Evolutionary conservation across 345 rosid genomes (phyloP).

Genomic region (Murraya paniculata): DNA sequence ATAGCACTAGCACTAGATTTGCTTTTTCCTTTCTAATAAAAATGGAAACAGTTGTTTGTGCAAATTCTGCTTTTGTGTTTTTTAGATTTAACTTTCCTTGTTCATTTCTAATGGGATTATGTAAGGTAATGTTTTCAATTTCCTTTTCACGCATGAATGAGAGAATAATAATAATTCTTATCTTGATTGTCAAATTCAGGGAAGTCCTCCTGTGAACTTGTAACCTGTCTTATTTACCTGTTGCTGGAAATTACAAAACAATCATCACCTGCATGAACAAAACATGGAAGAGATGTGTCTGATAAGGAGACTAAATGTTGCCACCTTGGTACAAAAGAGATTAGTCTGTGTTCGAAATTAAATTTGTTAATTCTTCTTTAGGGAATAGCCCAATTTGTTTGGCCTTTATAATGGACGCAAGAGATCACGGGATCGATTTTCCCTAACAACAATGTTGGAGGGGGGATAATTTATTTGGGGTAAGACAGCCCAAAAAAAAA

Average conservation of each 20-base stretch:
- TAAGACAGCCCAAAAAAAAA: no score
- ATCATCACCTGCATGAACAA: conserved; percentile 4
- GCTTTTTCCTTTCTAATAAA: neutral
- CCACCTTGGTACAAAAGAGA: neutral
- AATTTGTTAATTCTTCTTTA: neutral
- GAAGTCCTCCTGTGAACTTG: conserved; percentile 64
- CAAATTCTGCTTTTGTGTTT: neutral
- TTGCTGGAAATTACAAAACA: neutral
- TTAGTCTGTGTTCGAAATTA: neutral
- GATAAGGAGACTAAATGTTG: neutral
- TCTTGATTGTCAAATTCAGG: conserved; percentile 37
- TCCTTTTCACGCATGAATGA: neutral
- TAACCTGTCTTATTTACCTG: conserved; percentile 14
- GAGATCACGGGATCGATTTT: no score
- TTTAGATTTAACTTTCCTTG: neutral
- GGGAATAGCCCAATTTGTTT: neutral
- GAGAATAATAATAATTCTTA: conserved; percentile 8
- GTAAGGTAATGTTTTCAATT: neutral
- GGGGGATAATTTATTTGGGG: no score
- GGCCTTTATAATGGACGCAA: no score
- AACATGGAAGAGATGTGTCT: conserved; percentile 1
- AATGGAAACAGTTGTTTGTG: neutral
- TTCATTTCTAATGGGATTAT: neutral
- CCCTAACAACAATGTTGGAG: no score
- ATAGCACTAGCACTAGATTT: neutral